These are phyloP conservation scores for Epicoccum nigrum DNA, from an alignment of 2,329 filamentous ascomycete species.

Conservation along the genomic window DNA sequence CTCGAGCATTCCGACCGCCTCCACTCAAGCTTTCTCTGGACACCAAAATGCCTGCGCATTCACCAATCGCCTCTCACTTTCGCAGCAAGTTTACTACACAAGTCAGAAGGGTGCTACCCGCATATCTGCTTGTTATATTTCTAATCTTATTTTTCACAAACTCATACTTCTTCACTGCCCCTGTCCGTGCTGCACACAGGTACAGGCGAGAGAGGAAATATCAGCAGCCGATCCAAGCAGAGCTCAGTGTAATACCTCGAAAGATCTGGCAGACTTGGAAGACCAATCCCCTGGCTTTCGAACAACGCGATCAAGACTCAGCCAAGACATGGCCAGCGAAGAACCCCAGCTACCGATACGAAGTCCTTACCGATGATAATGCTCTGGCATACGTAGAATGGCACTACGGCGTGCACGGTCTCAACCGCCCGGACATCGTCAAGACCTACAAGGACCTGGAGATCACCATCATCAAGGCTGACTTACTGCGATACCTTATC, in stretches of 20 bases:
- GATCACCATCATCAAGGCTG: constrained; percentile 70
- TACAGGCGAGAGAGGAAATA: constrained; percentile 45
- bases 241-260: constrained; percentile 57
- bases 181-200: constrained; percentile 41
- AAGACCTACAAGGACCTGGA: constrained; percentile 38
- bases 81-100: constrained; percentile 42
- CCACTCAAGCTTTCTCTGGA: constrained; percentile 43
- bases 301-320: constrained; percentile 64
- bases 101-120: constrained; percentile 43
- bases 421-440: constrained; percentile 65
- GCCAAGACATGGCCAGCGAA: constrained; percentile 70
- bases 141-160: constrained; percentile 43
- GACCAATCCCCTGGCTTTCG: constrained; percentile 69
- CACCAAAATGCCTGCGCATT: constrained; percentile 41
- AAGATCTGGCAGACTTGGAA: constrained; percentile 85
- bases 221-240: constrained; percentile 38
- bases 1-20: constrained; percentile 36
- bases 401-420: constrained; percentile 68
- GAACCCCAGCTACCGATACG: constrained; percentile 71
- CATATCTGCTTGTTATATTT: constrained; percentile 39
- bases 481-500: constrained; percentile 69
- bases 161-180: constrained; percentile 41
- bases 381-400: constrained; percentile 71
- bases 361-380: constrained; percentile 73
- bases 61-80: constrained; percentile 44